Evolutionary conservation across 306 rosid species (phyloP).

Genomic region (Acmispon strigosus): DNA sequence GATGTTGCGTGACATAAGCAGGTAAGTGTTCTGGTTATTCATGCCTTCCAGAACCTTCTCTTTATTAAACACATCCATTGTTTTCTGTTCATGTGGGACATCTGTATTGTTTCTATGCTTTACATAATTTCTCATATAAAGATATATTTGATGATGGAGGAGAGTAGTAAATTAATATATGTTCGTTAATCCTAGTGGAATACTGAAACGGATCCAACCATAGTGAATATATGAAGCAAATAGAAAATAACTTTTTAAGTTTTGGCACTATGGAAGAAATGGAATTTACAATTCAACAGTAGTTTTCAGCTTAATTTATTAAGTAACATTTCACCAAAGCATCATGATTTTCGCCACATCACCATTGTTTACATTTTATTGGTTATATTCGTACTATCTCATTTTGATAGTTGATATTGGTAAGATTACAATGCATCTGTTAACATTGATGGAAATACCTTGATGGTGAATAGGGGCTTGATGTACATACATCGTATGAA

Average conservation of each 20-base stretch:
- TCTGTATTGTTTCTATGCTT: background rate
- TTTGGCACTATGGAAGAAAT: background rate
- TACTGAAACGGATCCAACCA: background rate
- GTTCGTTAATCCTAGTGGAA: background rate
- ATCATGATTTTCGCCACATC: too few relatives aligned
- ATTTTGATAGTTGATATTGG: background rate
- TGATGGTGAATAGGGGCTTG: slow-evolving; percentile 65
- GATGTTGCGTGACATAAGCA: slow-evolving; percentile 91
- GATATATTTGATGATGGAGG: background rate
- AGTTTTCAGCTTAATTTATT: background rate
- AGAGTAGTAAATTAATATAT: background rate
- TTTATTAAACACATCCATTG: background rate
- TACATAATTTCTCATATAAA: background rate
- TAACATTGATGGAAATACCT: slow-evolving; percentile 13
- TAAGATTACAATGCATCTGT: slow-evolving; percentile 1
- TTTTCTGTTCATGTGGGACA: slow-evolving; percentile 6
- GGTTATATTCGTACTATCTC: background rate
- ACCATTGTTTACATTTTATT: too few relatives aligned
- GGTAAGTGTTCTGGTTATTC: slow-evolving; percentile 38
- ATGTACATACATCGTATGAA: slow-evolving; percentile 98
- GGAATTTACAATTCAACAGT: background rate
- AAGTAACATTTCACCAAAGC: too few relatives aligned
- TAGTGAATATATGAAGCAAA: background rate
- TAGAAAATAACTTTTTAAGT: background rate
- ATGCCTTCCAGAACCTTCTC: background rate